phyloP scores from a whole-genome alignment of 2,329 filamentous ascomycete species.

The Madurella fahalii region DNA sequence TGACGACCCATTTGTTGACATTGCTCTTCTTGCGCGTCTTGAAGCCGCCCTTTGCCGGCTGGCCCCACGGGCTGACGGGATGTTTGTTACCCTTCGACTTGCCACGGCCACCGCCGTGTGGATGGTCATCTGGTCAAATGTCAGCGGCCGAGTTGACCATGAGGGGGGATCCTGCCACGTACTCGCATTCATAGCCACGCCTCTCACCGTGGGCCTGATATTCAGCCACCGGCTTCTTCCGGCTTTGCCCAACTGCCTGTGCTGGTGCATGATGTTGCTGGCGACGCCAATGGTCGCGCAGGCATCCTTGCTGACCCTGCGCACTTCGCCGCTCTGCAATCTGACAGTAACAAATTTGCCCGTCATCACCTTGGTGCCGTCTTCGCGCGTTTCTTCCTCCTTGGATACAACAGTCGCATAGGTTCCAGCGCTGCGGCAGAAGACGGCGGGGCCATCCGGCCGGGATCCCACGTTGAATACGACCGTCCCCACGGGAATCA shows the following conservation, averaged over 20 bases:
- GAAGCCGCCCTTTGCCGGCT: slow-evolving; percentile 81
- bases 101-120: slow-evolving; percentile 96
- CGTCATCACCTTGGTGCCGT: slow-evolving; percentile 58
- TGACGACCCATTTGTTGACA: slow-evolving; percentile 86
- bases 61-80: slow-evolving; percentile 94
- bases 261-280: slow-evolving; percentile 90
- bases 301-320: slow-evolving; percentile 84
- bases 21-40: slow-evolving; percentile 90
- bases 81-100: slow-evolving; percentile 98
- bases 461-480: slow-evolving; percentile 85
- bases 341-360: slow-evolving; percentile 78
- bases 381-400: slow-evolving; percentile 66
- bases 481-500: slow-evolving; percentile 91
- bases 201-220: slow-evolving; percentile 90
- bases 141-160: slow-evolving; percentile 11
- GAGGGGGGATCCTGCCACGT: slow-evolving; percentile 31
- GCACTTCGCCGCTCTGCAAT: slow-evolving; percentile 87
- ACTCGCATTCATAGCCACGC: slow-evolving; percentile 98
- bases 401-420: slow-evolving; percentile 86
- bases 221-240: slow-evolving; percentile 91
- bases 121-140: slow-evolving; percentile 68
- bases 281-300: slow-evolving; percentile 92
- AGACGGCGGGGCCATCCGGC: slow-evolving; percentile 71
- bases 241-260: slow-evolving; percentile 88
- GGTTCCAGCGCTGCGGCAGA: slow-evolving; percentile 92